These are phyloP conservation scores for Bryopsis sp. DNA, from an alignment of 139 green algal genomes.

Conservation along the genomic window DNA sequence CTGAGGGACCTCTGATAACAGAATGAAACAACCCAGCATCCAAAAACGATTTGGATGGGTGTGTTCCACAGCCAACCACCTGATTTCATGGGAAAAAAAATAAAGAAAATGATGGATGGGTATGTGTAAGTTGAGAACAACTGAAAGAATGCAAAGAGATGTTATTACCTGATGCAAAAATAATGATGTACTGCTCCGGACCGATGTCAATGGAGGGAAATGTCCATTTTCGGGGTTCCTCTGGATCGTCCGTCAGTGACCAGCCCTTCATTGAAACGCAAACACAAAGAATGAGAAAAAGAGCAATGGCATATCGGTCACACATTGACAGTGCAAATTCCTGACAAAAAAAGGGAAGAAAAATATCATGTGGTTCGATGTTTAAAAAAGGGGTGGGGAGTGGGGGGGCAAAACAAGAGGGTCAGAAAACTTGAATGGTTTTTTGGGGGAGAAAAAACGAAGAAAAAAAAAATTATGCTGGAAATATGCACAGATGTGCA, in stretches of 20 bases:
- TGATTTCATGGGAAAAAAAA: too few relatives aligned
- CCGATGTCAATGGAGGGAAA: neutral
- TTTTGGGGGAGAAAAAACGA: neutral
- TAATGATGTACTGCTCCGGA: neutral
- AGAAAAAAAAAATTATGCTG: too few relatives aligned
- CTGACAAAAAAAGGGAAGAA: neutral
- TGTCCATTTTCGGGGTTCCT: conserved; percentile 2
- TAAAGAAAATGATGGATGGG: too few relatives aligned
- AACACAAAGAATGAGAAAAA: neutral
- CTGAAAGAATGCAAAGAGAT: too few relatives aligned
- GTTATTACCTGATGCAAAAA: conserved; percentile 13
- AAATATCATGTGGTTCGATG: neutral
- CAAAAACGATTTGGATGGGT: too few relatives aligned
- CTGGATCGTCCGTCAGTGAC: conserved; percentile 16
- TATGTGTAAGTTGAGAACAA: too few relatives aligned
- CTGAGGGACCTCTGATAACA: too few relatives aligned
- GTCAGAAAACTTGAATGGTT: neutral
- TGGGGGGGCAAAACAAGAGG: too few relatives aligned
- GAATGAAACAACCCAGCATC: too few relatives aligned
- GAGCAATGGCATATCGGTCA: neutral
- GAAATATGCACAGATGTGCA: too few relatives aligned
- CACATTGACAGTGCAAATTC: neutral
- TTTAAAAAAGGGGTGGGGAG: too few relatives aligned
- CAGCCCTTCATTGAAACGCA: conserved; percentile 1
- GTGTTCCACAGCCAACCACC: too few relatives aligned